A percentile compares a stretch with the other conserved stretches of the same genome.
Evolutionary conservation across 106 monocot genomes (phyloP).

Genomic region (Alisma plantagoaquatica): DNA sequence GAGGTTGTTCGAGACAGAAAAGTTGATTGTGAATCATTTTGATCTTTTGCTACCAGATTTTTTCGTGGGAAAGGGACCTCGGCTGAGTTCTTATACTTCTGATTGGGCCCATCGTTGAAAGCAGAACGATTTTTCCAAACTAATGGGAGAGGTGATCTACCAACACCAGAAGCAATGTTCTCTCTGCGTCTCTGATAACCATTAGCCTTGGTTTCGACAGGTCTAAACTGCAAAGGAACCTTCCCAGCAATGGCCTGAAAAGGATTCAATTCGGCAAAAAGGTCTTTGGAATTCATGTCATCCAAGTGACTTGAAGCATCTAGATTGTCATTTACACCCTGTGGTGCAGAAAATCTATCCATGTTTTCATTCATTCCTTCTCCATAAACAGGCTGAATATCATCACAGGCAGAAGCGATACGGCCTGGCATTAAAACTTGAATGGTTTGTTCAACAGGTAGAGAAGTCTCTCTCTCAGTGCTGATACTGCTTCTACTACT

Average conservation of each 20-base stretch:
- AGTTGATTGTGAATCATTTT: conserved; percentile 27
- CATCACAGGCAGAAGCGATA: conserved; percentile 27
- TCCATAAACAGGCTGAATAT: conserved; percentile 5
- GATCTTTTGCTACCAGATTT: conserved; percentile 38
- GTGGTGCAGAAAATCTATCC: neutral
- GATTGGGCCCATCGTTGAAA: conserved; percentile 55
- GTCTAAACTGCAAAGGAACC: conserved; percentile 21
- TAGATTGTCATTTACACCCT: conserved; percentile 5
- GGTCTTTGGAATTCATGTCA: conserved; percentile 32
- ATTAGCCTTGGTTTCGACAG: conserved; percentile 28
- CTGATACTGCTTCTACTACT: conserved; percentile 34
- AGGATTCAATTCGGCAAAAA: conserved; percentile 90
- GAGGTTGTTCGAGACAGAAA: conserved; percentile 16
- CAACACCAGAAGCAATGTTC: conserved; percentile 46
- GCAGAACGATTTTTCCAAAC: conserved; percentile 81
- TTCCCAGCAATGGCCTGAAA: conserved; percentile 34
- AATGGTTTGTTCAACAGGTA: conserved; percentile 15
- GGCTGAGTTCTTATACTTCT: conserved; percentile 37
- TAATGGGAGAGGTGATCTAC: conserved; percentile 62
- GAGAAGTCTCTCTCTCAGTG: conserved; percentile 13
- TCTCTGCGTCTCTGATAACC: conserved; percentile 62
- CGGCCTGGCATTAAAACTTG: conserved; percentile 10
- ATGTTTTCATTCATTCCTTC: neutral
- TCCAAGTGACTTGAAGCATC: conserved; percentile 15
- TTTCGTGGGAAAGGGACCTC: conserved; percentile 46